A percentile compares a stretch with the other conserved stretches of the same genome.
Conservation (phyloP, 192 early-diverging fungal genomes). For the Piromyces finnis region DNA sequence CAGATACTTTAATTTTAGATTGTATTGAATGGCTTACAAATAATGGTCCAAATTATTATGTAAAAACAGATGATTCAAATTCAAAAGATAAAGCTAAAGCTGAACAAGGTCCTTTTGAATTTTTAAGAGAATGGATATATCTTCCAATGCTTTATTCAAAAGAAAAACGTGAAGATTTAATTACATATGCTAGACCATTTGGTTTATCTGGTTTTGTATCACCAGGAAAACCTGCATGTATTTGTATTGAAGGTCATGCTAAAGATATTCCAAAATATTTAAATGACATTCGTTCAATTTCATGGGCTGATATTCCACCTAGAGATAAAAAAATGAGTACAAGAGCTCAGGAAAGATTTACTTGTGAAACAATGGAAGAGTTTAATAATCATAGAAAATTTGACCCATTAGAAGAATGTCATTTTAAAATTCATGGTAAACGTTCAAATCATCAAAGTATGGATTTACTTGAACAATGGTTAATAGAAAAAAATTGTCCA, state of each 20-base stretch:
- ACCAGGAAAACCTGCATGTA: background rate
- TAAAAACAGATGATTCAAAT: background rate
- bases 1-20: background rate
- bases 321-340: background rate
- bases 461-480: background rate
- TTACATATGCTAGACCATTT: background rate
- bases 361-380: background rate
- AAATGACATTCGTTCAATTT: background rate
- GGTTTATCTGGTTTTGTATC: background rate
- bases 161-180: background rate
- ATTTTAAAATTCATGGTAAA: background rate
- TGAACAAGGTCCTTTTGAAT: background rate
- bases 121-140: background rate
- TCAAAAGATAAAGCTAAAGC: background rate
- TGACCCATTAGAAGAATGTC: background rate
- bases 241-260: background rate
- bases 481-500: background rate
- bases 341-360: background rate
- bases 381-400: background rate
- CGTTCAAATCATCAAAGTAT: background rate
- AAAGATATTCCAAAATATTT: background rate
- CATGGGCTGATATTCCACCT: background rate
- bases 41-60: background rate
- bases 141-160: background rate
- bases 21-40: background rate